A percentile compares a stretch with the other conserved stretches of the same genome.
Evolutionary conservation across 345 rosid species (phyloP).

Genomic region (Jatropha curcas): DNA sequence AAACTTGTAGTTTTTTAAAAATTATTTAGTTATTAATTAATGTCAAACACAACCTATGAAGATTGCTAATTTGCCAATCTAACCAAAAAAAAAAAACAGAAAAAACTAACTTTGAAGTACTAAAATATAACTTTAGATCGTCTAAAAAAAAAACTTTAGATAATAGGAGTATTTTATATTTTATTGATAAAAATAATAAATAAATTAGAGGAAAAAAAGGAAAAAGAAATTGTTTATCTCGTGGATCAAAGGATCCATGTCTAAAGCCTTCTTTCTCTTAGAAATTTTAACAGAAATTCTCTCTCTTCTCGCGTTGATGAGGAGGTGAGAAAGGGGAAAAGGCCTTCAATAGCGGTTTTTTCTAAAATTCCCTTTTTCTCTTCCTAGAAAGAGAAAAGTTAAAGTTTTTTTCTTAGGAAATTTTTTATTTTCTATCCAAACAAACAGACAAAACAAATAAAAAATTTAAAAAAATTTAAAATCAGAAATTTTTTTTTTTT

Average conservation of each 20-base stretch:
- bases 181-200: background rate
- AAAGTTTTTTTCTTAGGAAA: background rate
- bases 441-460: background rate
- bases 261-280: background rate
- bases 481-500: background rate
- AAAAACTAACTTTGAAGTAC: no score
- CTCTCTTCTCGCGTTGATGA: constrained; percentile 7
- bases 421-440: background rate
- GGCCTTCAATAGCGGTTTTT: background rate
- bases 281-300: constrained; percentile 5
- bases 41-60: no score
- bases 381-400: background rate
- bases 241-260: background rate
- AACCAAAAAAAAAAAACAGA: no score
- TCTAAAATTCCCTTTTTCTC: background rate
- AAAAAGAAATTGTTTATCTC: background rate
- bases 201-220: background rate
- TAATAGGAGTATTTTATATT: no score
- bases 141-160: no score
- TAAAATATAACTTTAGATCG: no score
- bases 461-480: background rate
- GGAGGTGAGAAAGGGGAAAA: constrained; percentile 15
- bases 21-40: no score
- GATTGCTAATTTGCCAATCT: no score
- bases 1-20: no score